phyloP scores from a whole-genome alignment of 1,139 yeast genomes.

The Spathaspora jeffriesii region DNA sequence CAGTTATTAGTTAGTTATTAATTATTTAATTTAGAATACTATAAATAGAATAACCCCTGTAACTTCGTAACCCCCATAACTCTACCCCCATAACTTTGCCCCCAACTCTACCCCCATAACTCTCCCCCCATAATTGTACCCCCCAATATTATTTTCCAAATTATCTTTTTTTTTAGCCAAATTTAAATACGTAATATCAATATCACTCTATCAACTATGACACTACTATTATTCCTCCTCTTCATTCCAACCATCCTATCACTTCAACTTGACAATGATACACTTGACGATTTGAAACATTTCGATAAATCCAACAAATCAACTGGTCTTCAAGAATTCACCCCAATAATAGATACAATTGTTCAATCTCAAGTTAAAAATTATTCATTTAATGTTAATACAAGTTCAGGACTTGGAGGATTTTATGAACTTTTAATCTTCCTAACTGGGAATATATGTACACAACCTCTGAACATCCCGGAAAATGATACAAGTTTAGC shows the following conservation, averaged over 20 bases:
- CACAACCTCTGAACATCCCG: constrained; percentile 38
- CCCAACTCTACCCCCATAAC: no score
- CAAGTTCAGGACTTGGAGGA: constrained; percentile 46
- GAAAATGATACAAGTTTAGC: constrained; percentile 39
- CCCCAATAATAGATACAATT: constrained; percentile 42
- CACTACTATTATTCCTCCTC: not conserved
- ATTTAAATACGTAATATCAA: no score
- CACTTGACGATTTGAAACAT: not conserved
- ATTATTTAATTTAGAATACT: no score
- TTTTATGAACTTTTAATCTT: constrained; percentile 56
- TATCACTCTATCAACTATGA: no score
- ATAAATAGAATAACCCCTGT: no score
- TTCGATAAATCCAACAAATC: constrained; percentile 10
- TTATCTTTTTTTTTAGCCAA: no score
- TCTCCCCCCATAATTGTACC: no score
- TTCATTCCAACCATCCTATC: not conserved
- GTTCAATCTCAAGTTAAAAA: constrained; percentile 39
- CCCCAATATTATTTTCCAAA: no score
- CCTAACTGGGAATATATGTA: constrained; percentile 61
- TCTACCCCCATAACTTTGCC: not conserved
- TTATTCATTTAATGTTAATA: constrained; percentile 47
- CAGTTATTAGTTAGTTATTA: no score
- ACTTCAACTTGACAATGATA: not conserved
- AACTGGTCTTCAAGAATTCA: constrained; percentile 42
- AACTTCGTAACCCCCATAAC: not conserved